phyloP scores from a whole-genome alignment of 768 basidiomycete genomes.

The Ephemerocybe angulata region DNA sequence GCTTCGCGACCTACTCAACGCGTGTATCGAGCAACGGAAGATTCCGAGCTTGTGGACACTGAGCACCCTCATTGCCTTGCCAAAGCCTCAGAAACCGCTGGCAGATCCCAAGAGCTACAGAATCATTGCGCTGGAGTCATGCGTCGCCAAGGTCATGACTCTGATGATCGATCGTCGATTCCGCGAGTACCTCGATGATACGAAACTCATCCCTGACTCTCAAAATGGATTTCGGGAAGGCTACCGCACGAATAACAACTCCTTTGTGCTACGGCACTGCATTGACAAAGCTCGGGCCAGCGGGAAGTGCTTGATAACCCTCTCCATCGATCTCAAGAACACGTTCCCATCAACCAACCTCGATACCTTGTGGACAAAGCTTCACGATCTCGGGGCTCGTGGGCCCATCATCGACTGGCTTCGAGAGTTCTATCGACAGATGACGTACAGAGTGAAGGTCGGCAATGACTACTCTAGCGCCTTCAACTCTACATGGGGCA shows the following conservation, averaged over 20 bases:
- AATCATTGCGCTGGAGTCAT: not conserved
- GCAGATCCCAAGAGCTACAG: not conserved
- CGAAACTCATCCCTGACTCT: not conserved
- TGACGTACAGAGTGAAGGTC: not conserved
- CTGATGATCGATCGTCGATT: not conserved
- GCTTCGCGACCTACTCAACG: not conserved
- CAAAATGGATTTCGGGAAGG: not conserved
- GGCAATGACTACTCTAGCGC: not conserved
- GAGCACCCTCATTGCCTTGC: not conserved
- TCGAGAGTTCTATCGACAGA: not conserved
- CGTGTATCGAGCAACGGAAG: not conserved
- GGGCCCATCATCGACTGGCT: not conserved
- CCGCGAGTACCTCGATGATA: not conserved
- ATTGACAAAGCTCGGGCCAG: not conserved
- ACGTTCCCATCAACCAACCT: not conserved
- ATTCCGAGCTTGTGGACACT: not conserved
- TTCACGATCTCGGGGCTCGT: not conserved
- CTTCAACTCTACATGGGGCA: not conserved
- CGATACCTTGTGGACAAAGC: not conserved
- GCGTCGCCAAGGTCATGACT: not conserved
- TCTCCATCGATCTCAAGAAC: not conserved
- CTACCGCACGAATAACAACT: not conserved
- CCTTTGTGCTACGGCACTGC: not conserved
- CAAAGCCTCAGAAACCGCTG: not conserved
- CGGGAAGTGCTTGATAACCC: not conserved